Evolutionary conservation across 495 filamentous ascomycete genomes (phyloP).

Genomic region (Penicillium lividum): DNA sequence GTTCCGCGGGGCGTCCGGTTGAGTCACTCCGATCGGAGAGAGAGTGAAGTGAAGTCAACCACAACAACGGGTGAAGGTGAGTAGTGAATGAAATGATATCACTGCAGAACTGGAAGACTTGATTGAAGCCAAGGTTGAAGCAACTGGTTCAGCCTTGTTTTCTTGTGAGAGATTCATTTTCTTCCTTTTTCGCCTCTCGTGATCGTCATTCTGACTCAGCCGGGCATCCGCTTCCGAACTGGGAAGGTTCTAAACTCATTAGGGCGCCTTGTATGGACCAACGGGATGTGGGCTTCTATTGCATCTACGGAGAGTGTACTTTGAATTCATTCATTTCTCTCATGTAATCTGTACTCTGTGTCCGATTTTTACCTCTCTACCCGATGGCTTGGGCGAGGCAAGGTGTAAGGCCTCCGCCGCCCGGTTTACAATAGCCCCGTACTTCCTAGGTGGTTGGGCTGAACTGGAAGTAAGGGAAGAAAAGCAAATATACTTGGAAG

Average conservation of each 20-base stretch:
- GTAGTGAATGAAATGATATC: neutral
- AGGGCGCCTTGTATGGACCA: neutral
- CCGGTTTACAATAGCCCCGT: slow-evolving; percentile 1
- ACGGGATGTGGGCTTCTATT: neutral
- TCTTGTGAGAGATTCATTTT: neutral
- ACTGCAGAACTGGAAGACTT: neutral
- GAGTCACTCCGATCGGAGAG: slow-evolving; percentile 23
- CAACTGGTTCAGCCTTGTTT: neutral
- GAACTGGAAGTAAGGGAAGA: slow-evolving; percentile 1
- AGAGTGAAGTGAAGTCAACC: neutral
- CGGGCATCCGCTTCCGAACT: slow-evolving; percentile 1
- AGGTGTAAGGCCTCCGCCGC: slow-evolving; percentile 1
- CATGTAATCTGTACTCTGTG: neutral
- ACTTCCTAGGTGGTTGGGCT: neutral
- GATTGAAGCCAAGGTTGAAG: neutral
- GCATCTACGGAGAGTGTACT: neutral
- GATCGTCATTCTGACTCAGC: slow-evolving; percentile 11
- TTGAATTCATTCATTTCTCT: neutral
- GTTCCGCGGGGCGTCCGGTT: slow-evolving; percentile 33
- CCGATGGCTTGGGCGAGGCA: neutral
- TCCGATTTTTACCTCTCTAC: neutral
- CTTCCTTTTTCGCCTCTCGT: slow-evolving; percentile 1
- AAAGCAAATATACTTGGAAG: neutral
- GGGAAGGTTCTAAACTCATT: neutral
- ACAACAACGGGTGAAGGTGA: neutral